Evolutionary conservation across 805 yeast species (phyloP).

Genomic region (Clavispora santaluciae): DNA sequence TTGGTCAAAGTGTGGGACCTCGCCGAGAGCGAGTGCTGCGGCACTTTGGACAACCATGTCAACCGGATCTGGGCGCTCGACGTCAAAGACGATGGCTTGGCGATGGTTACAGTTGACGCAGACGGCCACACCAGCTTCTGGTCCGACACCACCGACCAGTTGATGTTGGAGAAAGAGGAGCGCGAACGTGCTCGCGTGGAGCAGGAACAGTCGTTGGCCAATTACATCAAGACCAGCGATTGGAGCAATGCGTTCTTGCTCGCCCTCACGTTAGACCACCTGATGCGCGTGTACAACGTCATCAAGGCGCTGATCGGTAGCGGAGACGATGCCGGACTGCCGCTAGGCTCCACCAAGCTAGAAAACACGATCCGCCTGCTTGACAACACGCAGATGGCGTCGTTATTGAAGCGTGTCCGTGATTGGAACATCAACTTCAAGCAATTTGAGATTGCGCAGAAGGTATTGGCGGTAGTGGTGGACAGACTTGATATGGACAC

Average conservation of each 20-base stretch:
- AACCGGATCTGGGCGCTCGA: slow-evolving; percentile 93
- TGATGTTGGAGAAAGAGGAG: slow-evolving; percentile 45
- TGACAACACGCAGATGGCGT: slow-evolving; percentile 52
- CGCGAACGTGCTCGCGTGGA: slow-evolving; percentile 60
- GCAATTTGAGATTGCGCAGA: slow-evolving; percentile 77
- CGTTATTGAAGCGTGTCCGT: slow-evolving; percentile 69
- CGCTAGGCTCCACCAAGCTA: slow-evolving; percentile 53
- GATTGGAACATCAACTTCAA: slow-evolving; percentile 94
- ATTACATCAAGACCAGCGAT: slow-evolving; percentile 63
- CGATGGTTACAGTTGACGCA: slow-evolving; percentile 84
- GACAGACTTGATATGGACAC: slow-evolving; percentile 48
- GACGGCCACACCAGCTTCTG: slow-evolving; percentile 89
- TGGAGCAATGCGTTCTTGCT: slow-evolving; percentile 87
- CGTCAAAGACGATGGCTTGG: slow-evolving; percentile 58
- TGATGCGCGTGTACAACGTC: slow-evolving; percentile 80
- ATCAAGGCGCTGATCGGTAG: slow-evolving; percentile 55
- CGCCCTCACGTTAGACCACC: slow-evolving; percentile 84
- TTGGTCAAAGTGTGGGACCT: slow-evolving; percentile 87
- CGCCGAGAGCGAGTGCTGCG: slow-evolving; percentile 59
- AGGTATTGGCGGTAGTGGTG: slow-evolving; percentile 62
- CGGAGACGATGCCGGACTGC: slow-evolving; percentile 45
- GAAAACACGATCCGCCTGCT: slow-evolving; percentile 60
- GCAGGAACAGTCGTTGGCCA: slow-evolving; percentile 82
- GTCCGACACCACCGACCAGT: slow-evolving; percentile 82
- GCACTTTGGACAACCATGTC: slow-evolving; percentile 85